Evolutionary conservation across 75 land plant genomes (phyloP).

Genomic region (Chamaecyparis obtusa): DNA sequence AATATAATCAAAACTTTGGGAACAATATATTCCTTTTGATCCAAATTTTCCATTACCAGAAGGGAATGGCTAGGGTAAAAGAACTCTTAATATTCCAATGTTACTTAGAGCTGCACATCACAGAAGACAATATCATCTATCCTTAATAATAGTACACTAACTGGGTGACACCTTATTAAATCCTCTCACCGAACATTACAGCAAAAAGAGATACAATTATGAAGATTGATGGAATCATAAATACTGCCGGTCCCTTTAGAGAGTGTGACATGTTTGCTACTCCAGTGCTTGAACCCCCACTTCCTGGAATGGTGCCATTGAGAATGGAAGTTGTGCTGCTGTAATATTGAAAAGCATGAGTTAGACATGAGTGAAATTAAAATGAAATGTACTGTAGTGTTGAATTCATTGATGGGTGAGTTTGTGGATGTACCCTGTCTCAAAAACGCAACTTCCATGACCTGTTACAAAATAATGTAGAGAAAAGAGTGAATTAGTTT

Average conservation of each 20-base stretch:
- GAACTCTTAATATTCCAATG: no score
- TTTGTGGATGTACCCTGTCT: not conserved
- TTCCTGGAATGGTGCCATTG: not conserved
- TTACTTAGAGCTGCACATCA: no score
- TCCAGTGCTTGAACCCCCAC: not conserved
- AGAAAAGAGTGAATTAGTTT: not conserved
- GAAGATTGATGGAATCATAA: not conserved
- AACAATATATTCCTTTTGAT: not conserved
- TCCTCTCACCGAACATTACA: not conserved
- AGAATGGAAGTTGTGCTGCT: not conserved
- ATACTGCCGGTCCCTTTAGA: not conserved
- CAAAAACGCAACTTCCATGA: not conserved
- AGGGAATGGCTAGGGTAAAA: no score
- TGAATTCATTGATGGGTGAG: not conserved
- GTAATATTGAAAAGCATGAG: not conserved
- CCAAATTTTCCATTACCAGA: no score
- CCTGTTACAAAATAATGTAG: not conserved
- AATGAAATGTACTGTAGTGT: not conserved
- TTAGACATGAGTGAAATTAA: not conserved
- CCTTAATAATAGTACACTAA: not conserved
- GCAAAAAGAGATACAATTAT: not conserved
- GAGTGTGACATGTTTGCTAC: not conserved
- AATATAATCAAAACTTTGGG: not conserved
- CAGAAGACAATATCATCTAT: no score
- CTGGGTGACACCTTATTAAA: not conserved